phyloP scores from a whole-genome alignment of 805 yeast species.

The Starmerella lactis-condensi region DNA sequence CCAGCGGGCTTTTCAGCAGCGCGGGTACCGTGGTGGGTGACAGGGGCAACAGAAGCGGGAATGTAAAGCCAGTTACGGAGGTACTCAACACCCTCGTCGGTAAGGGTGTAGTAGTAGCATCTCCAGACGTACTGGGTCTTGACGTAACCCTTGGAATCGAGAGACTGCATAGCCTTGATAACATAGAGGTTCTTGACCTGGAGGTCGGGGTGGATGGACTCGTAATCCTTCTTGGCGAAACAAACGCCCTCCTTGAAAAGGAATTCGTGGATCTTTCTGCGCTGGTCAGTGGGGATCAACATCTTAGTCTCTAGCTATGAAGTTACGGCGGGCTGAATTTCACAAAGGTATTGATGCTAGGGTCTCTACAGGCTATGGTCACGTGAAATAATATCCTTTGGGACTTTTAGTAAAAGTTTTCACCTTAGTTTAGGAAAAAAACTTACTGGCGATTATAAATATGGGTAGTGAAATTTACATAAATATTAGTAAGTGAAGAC shows the following conservation, averaged over 20 bases:
- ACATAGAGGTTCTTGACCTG: constrained; percentile 94
- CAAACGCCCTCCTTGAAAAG: constrained; percentile 99
- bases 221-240: constrained; percentile 98
- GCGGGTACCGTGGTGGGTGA: constrained; percentile 69
- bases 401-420: too few species aligned
- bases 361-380: too few species aligned
- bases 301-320: constrained; percentile 45
- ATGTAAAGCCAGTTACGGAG: constrained; percentile 95
- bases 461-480: too few species aligned
- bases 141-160: constrained; percentile 96
- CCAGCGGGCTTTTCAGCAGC: constrained; percentile 60
- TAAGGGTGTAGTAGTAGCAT: constrained; percentile 99
- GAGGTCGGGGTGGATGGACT: constrained; percentile 93
- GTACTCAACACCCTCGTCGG: constrained; percentile 98
- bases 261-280: constrained; percentile 98
- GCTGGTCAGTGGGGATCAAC: constrained; percentile 99
- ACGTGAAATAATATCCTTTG: too few species aligned
- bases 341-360: constrained; percentile 1
- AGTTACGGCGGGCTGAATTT: constrained; percentile 7
- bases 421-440: too few species aligned
- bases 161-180: constrained; percentile 98
- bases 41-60: constrained; percentile 97
- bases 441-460: too few species aligned
- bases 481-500: too few species aligned
- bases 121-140: constrained; percentile 99